phyloP scores from a whole-genome alignment of 176 grass and related monocot genomes.

The Bromus sterilis region DNA sequence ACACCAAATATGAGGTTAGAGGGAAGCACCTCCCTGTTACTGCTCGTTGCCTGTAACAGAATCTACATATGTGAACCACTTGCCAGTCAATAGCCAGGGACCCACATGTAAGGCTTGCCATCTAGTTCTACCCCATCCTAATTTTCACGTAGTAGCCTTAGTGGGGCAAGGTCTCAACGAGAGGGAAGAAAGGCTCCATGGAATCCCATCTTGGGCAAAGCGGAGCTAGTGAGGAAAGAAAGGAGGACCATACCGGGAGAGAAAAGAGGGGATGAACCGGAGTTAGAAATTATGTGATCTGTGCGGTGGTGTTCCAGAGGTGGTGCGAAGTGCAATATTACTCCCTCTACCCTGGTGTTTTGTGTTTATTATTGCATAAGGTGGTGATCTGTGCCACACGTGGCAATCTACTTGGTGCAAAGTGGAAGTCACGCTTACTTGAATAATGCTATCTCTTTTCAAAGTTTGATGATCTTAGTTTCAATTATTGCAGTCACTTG shows the following conservation, averaged over 20 bases:
- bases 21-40: not conserved
- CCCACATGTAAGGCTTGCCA: not conserved
- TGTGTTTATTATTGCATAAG: not conserved
- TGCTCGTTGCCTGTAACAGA: not conserved
- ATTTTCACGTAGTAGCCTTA: not conserved
- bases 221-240: not conserved
- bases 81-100: not conserved
- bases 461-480: conserved; percentile 10
- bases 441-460: not conserved
- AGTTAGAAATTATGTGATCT: not conserved
- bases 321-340: not conserved
- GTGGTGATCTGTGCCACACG: not conserved
- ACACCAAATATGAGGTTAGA: not conserved
- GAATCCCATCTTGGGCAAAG: not conserved
- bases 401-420: not conserved
- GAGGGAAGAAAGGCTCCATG: not conserved
- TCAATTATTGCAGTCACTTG: conserved; percentile 75
- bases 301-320: not conserved
- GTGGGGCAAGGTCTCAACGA: not conserved
- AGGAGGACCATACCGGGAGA: not conserved
- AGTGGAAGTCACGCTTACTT: not conserved
- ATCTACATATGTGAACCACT: not conserved
- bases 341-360: not conserved
- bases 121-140: not conserved
- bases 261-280: not conserved